Evolutionary conservation across 768 basidiomycete genomes (phyloP).

Genomic region (Amylocystis lapponica): DNA sequence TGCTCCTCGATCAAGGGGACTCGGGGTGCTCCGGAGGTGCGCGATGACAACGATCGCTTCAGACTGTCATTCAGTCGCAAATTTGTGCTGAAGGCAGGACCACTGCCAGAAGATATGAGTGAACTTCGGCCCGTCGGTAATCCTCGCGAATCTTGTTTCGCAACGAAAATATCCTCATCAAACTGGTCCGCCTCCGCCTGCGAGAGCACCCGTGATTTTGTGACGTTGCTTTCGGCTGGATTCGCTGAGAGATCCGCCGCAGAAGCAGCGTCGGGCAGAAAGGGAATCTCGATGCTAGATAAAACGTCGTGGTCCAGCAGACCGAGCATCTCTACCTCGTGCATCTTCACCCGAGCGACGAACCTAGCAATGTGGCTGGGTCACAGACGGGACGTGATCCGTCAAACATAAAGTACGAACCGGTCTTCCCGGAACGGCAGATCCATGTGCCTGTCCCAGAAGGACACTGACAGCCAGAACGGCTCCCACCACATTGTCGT

Average conservation of each 20-base stretch:
- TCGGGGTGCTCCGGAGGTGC: conserved; percentile 42
- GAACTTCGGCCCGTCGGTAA: conserved; percentile 33
- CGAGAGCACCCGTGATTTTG: conserved; percentile 15
- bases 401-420: conserved; percentile 28
- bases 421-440: conserved; percentile 75
- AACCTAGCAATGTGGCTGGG: conserved; percentile 66
- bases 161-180: conserved; percentile 63
- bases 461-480: conserved; percentile 76
- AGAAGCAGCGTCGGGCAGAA: conserved; percentile 49
- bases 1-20: conserved; percentile 72
- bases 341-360: conserved; percentile 93
- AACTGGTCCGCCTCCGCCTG: conserved; percentile 65
- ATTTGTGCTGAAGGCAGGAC: conserved; percentile 30
- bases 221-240: conserved; percentile 8
- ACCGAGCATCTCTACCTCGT: conserved; percentile 93
- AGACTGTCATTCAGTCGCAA: conserved; percentile 29
- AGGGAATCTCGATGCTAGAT: conserved; percentile 84
- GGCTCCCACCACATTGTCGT: conserved; percentile 86
- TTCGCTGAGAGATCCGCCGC: too few species aligned
- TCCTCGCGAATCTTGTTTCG: too few species aligned
- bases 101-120: conserved; percentile 33
- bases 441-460: conserved; percentile 88
- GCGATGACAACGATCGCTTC: conserved; percentile 21
- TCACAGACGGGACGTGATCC: conserved; percentile 1
- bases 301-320: conserved; percentile 88